Conservation (phyloP, 2,329 filamentous ascomycete genomes). For the Colletotrichum sp. region DNA sequence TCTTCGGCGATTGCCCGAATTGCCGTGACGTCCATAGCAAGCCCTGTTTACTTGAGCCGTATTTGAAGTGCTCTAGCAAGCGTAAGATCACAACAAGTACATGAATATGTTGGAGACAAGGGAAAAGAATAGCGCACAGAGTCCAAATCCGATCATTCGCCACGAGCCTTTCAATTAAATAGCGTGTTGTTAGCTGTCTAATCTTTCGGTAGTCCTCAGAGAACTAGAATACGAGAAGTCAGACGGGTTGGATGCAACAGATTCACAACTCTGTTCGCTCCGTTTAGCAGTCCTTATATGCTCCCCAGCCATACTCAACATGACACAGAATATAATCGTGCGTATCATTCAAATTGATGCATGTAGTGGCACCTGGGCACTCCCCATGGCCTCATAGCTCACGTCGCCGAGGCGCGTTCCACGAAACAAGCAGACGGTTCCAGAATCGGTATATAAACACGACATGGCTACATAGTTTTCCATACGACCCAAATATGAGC, state of each 20-base stretch:
- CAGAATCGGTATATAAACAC: too few species aligned
- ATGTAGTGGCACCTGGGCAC: too few species aligned
- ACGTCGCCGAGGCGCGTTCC: too few species aligned
- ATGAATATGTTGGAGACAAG: neutral
- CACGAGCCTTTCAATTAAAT: neutral
- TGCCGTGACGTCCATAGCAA: rapidly evolving
- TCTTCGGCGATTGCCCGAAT: neutral
- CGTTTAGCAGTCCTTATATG: neutral
- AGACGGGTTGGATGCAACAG: too few species aligned
- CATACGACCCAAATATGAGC: too few species aligned
- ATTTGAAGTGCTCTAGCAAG: neutral
- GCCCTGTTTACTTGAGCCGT: rapidly evolving
- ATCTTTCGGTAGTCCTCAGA: neutral
- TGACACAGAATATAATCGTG: neutral
- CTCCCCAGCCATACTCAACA: neutral
- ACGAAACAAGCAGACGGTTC: too few species aligned
- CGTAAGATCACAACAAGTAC: rapidly evolving
- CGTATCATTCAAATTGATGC: neutral
- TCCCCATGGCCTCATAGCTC: too few species aligned
- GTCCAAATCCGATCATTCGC: neutral
- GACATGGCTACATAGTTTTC: too few species aligned
- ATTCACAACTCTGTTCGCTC: neutral
- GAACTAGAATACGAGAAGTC: neutral
- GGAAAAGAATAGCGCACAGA: neutral
- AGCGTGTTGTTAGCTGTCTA: neutral